These are phyloP conservation scores for Colletotrichum shisoi DNA, from an alignment of 2,329 filamentous ascomycete species.

Conservation along the genomic window DNA sequence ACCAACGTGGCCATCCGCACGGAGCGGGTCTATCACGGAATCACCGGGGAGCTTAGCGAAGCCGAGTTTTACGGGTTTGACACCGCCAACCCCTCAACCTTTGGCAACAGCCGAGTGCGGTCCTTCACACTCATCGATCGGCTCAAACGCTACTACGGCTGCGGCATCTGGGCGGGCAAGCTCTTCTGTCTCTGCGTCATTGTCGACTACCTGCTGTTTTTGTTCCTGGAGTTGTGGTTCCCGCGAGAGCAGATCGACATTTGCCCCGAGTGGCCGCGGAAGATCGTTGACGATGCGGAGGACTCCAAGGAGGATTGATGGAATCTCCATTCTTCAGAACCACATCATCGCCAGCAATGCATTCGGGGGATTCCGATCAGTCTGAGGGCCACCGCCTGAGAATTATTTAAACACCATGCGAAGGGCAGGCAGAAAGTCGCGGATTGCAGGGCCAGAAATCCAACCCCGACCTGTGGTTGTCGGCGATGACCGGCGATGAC, in stretches of 20 bases:
- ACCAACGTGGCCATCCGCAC: constrained; percentile 92
- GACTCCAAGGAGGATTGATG: constrained; percentile 35
- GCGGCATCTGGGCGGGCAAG: constrained; percentile 98
- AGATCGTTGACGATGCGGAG: constrained; percentile 53
- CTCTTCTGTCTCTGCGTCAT: constrained; percentile 94
- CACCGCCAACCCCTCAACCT: constrained; percentile 65
- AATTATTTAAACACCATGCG: neutral
- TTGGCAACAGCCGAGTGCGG: constrained; percentile 77
- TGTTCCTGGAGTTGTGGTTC: constrained; percentile 86
- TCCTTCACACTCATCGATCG: constrained; percentile 94
- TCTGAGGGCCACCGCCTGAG: no score
- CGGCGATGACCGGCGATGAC: constrained; percentile 9
- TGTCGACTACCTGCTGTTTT: constrained; percentile 89
- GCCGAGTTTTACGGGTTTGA: constrained; percentile 89
- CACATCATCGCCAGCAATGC: neutral
- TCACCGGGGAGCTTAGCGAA: constrained; percentile 84
- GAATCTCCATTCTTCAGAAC: neutral
- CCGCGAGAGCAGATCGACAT: constrained; percentile 88
- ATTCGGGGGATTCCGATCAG: neutral
- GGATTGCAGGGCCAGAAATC: neutral
- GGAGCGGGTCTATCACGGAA: constrained; percentile 93
- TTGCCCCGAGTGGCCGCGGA: constrained; percentile 90
- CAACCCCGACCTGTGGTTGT: neutral
- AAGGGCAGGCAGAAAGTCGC: neutral
- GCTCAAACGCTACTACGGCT: constrained; percentile 95